Percentiles rank a stretch among this genome's conserved stretches.
Evolutionary conservation across 2,329 filamentous ascomycete genomes (phyloP).

Genomic region (Calonectria pseudoturangicola): DNA sequence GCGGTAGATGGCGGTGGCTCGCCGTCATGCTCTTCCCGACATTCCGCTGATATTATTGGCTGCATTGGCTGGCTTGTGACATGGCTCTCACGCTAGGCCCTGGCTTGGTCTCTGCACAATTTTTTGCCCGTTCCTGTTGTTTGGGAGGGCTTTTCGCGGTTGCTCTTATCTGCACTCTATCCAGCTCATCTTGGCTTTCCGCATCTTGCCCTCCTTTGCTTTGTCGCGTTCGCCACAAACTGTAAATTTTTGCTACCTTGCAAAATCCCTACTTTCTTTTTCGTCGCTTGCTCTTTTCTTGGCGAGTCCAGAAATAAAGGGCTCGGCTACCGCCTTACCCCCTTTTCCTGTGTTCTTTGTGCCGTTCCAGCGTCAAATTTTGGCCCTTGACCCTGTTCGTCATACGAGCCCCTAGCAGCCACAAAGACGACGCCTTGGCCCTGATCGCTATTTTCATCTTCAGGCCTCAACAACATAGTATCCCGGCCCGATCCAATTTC

Average conservation of each 20-base stretch:
- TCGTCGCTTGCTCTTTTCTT: background rate
- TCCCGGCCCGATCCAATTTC: constrained; percentile 39
- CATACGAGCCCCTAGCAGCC: constrained; percentile 41
- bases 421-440: constrained; percentile 25
- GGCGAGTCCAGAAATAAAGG: constrained; percentile 8
- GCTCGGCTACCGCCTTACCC: constrained; percentile 12
- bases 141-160: constrained; percentile 36
- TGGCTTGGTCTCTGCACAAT: constrained; percentile 47
- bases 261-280: constrained; percentile 21
- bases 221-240: constrained; percentile 29
- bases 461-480: constrained; percentile 35
- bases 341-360: constrained; percentile 26
- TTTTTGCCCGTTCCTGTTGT: constrained; percentile 52
- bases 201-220: constrained; percentile 8
- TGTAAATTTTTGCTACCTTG: constrained; percentile 9
- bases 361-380: constrained; percentile 35
- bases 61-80: constrained; percentile 47
- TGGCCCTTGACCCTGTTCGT: constrained; percentile 43
- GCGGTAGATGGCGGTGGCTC: constrained; percentile 42
- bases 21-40: background rate
- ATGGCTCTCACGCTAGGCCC: constrained; percentile 39
- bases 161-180: constrained; percentile 45
- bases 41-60: constrained; percentile 29
- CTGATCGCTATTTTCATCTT: constrained; percentile 27
- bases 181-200: constrained; percentile 34